Conservation (phyloP, 2,329 filamentous ascomycete species). For the Talaromyces marneffei region DNA sequence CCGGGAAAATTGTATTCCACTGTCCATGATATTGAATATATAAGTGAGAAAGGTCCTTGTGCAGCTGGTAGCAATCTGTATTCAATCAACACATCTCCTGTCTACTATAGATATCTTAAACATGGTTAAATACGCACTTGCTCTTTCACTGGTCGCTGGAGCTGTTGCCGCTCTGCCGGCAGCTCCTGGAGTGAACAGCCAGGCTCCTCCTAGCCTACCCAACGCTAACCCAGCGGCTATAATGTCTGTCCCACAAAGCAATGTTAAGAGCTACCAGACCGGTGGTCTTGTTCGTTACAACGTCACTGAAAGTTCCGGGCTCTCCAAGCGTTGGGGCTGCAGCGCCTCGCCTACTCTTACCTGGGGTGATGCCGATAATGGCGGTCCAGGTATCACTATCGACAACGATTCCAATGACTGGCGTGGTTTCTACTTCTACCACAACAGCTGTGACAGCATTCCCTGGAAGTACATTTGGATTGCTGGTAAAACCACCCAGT, state of each 20-base stretch:
- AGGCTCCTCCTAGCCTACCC: conserved; percentile 6
- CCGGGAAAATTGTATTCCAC: background rate
- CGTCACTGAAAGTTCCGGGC: background rate
- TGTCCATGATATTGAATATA: background rate
- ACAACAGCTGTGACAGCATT: conserved; percentile 7
- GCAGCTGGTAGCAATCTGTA: background rate
- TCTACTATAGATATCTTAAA: background rate
- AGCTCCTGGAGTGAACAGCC: background rate
- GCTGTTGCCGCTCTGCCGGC: background rate
- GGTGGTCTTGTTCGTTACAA: conserved; percentile 8
- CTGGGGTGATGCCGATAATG: conserved; percentile 4
- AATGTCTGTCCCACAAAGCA: conserved; percentile 7
- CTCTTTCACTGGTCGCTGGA: background rate
- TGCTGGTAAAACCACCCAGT: background rate
- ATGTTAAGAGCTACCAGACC: conserved; percentile 1
- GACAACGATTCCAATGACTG: background rate
- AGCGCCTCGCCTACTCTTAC: conserved; percentile 6
- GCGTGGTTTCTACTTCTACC: conserved; percentile 7
- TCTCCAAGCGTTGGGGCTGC: conserved; percentile 8
- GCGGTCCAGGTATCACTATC: conserved; percentile 8
- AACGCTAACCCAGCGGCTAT: background rate
- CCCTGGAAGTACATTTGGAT: conserved; percentile 12
- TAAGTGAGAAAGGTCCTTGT: background rate
- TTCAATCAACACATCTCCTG: background rate
- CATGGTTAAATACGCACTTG: background rate